These are phyloP conservation scores for Penicillium antarcticum DNA, from an alignment of 495 filamentous ascomycete genomes.

Conservation along the genomic window DNA sequence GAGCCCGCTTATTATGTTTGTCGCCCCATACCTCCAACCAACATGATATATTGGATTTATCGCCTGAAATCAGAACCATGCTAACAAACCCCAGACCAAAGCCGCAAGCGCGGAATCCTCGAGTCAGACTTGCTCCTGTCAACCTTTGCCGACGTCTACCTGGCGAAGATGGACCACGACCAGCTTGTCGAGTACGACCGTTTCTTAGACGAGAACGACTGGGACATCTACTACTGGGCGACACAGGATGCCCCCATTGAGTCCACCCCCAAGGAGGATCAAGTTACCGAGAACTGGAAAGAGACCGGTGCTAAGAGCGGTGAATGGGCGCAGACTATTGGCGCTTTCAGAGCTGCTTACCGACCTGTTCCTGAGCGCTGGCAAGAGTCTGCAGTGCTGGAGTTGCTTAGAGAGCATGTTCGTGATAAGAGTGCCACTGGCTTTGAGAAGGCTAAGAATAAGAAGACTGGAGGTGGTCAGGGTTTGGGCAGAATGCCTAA, in stretches of 20 bases:
- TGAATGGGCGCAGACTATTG: constrained; percentile 96
- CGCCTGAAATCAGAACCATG: background rate
- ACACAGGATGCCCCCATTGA: constrained; percentile 74
- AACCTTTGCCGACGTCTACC: constrained; percentile 83
- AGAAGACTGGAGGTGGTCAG: constrained; percentile 43
- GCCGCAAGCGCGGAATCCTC: constrained; percentile 92
- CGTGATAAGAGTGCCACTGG: constrained; percentile 52
- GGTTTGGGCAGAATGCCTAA: constrained; percentile 52
- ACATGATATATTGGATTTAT: background rate
- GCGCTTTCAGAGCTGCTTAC: constrained; percentile 91
- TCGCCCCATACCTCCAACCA: constrained; percentile 16
- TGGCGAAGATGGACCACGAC: constrained; percentile 64
- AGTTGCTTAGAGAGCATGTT: constrained; percentile 77
- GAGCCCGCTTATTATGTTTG: constrained; percentile 86
- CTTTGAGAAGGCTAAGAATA: constrained; percentile 47
- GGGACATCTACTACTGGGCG: constrained; percentile 99
- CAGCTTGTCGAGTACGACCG: constrained; percentile 84
- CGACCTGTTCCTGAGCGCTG: constrained; percentile 83
- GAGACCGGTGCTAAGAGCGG: constrained; percentile 55
- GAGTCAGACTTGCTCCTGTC: constrained; percentile 94
- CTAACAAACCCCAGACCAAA: constrained; percentile 67
- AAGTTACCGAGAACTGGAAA: constrained; percentile 53
- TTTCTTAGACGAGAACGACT: constrained; percentile 98
- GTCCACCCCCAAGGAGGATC: constrained; percentile 35
- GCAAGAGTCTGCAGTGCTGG: constrained; percentile 75